Evolutionary conservation across 345 rosid genomes (phyloP), one percentile per base, ranked within the genome.

Genomic region (Arabidopsis suecica): DNA sequence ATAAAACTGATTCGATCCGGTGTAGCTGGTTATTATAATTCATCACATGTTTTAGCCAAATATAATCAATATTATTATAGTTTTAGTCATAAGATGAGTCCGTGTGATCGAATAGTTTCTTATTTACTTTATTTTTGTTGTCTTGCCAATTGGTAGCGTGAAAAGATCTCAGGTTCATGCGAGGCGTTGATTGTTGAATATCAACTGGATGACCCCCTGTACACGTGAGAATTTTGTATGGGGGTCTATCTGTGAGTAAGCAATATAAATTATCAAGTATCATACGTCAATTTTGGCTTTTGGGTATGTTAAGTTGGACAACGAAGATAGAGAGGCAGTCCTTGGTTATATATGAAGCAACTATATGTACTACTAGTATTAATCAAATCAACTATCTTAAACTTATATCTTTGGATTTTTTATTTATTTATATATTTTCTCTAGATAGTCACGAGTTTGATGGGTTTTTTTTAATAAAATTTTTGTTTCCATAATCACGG

Each of bases 251-350:
- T 18, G 34, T 44, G 44, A 56, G 58, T 56, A 56, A 57, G n/a
- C 74, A 14, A 14, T 45, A 20, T 47, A 37, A 58, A 16, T 16
- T 16, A 16, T 16, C 18, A 28, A 28, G 16, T 69, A 32, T 20
- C 45, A 32, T 68, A 58, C 22, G 74, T 20, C n/a, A 11, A 58
- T 22, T 36, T 54, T 44, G 50, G 50, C 18, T 44, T 44, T 44
- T 12, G 45, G n/a, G 45, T 41, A 41, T 41, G 16, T 44, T 16
- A 16, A 16, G 18, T 13, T 13, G 7, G 48, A 44, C 48, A 34
- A 5, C 58, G 58, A 49, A 6, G 58, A 63, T 23, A 20, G 5
- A 20, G 9, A 14, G 5, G 16, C 50, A 20, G 18, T 16, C 18
- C 18, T 16, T 16, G 18, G 18, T 45, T 45, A 6, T 5, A 45